Evolutionary conservation across 2,329 filamentous ascomycete genomes (phyloP), one percentile per base, ranked within the genome.

Genomic region (Epichloe amarillans): DNA sequence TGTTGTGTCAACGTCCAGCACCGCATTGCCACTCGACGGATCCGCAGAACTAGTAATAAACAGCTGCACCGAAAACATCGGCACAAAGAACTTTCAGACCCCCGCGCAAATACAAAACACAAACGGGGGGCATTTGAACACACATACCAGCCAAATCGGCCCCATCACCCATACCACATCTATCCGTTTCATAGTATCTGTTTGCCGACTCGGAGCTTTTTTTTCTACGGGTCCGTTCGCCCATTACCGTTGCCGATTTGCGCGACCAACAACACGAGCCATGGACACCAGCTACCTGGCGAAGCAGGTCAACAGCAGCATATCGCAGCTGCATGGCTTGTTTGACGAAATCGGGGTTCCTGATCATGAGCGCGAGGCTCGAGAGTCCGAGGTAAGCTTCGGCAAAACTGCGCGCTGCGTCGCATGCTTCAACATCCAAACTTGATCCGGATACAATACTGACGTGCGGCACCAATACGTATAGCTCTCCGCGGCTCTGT

Each of bases 281-380:
- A 95, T 96, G 83, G 90, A 96, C 70, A 88, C 90, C 53, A 88
- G 86, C 66, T 94, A 94, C 69, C 76, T 97, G 64, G 86, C 88
- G 60, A 88, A 94, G 67, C 93, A 97, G 79, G 88, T 98, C 71
- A 93, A 88, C 59, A 88, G 80, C 62, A 96, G 95, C 64, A 89
- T 97, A 65, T 82, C 81, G 67, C 89, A 96, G 70, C 79, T 98
- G 54, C 91, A 97, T 69, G 86, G 86, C 57, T 79, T 97, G 52
- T 98, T 96, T 63, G 93, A 98, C 67, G 91, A 98, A 65, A 98
- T 98, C 62, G 93, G 93, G 53, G 86, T 98, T n/a, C 81, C 91
- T 30, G 82, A 74, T 62, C 89, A 95, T 81, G 93, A 97, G 68
- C 86, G 93, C 62, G 89, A 97, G 64, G 77, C 80, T 47, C 79